Conservation (phyloP, 352 stramenopile genomes). For the Phytophthora citrophthora region DNA sequence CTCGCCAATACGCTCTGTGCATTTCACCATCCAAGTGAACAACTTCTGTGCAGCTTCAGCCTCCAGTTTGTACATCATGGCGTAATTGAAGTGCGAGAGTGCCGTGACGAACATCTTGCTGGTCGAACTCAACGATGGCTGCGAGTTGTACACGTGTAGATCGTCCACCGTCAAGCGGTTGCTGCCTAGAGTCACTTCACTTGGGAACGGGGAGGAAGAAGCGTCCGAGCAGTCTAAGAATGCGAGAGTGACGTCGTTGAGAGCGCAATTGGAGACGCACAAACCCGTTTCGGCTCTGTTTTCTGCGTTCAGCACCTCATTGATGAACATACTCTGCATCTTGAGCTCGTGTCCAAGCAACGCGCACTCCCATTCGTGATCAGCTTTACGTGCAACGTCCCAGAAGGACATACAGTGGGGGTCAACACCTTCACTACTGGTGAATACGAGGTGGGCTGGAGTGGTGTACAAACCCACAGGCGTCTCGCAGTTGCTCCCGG, state of each 20-base stretch:
- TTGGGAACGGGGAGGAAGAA: slow-evolving; percentile 28
- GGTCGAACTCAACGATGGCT: slow-evolving; percentile 58
- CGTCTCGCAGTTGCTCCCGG: slow-evolving; percentile 16
- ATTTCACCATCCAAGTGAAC: slow-evolving; percentile 62
- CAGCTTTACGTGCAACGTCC: slow-evolving; percentile 56
- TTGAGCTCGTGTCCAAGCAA: slow-evolving; percentile 62
- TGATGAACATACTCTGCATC: slow-evolving; percentile 65
- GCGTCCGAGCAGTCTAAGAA: slow-evolving; percentile 36
- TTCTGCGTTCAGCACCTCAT: slow-evolving; percentile 59
- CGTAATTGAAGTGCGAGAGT: slow-evolving; percentile 62
- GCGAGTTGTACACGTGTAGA: slow-evolving; percentile 63
- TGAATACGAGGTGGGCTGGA: slow-evolving; percentile 53
- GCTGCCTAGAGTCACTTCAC: slow-evolving; percentile 12
- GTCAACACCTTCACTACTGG: slow-evolving; percentile 51
- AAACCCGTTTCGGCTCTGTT: slow-evolving; percentile 37
- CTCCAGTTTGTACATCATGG: slow-evolving; percentile 71
- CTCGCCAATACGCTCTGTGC: slow-evolving; percentile 53
- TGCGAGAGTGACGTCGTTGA: slow-evolving; percentile 53
- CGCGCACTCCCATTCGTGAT: slow-evolving; percentile 51
- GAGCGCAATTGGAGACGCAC: slow-evolving; percentile 44
- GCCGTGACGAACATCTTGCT: slow-evolving; percentile 59
- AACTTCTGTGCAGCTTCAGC: slow-evolving; percentile 34
- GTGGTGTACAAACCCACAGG: slow-evolving; percentile 59
- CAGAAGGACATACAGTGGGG: slow-evolving; percentile 49
- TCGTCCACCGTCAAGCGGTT: slow-evolving; percentile 46